Conservation (phyloP, 352 stramenopile genomes). For the Peronospora belbahrii region DNA sequence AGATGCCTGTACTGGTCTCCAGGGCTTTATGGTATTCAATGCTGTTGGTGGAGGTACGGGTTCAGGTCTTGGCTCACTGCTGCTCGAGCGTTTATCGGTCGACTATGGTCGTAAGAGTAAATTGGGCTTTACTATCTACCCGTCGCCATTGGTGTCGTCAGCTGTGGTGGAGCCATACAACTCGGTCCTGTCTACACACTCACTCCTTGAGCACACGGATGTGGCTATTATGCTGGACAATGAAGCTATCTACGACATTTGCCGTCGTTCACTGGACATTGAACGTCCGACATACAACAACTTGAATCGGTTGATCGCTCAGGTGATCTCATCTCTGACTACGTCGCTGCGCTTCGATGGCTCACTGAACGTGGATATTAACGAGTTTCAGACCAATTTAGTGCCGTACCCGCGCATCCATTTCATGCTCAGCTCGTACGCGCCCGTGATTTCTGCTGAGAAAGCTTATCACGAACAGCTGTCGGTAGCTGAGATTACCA, state of each 20-base stretch:
- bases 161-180: constrained; percentile 99
- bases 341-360: constrained; percentile 96
- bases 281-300: constrained; percentile 94
- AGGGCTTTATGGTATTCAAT: constrained; percentile 98
- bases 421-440: constrained; percentile 96
- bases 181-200: constrained; percentile 91
- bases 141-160: constrained; percentile 94
- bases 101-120: constrained; percentile 98
- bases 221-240: constrained; percentile 96
- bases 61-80: constrained; percentile 93
- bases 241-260: constrained; percentile 95
- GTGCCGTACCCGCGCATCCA: constrained; percentile 96
- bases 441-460: constrained; percentile 93
- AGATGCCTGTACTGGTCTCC: constrained; percentile 94
- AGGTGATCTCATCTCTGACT: constrained; percentile 95
- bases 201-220: constrained; percentile 96
- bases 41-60: constrained; percentile 95
- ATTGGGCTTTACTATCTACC: constrained; percentile 95
- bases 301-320: constrained; percentile 95
- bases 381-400: constrained; percentile 97
- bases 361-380: constrained; percentile 96
- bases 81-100: constrained; percentile 94
- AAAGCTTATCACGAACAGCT: constrained; percentile 94
- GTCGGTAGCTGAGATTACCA: constrained; percentile 94
- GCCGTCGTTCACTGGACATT: constrained; percentile 91